phyloP scores from a whole-genome alignment of 2,329 filamentous ascomycete species.

The Parascedosporium putredinis region DNA sequence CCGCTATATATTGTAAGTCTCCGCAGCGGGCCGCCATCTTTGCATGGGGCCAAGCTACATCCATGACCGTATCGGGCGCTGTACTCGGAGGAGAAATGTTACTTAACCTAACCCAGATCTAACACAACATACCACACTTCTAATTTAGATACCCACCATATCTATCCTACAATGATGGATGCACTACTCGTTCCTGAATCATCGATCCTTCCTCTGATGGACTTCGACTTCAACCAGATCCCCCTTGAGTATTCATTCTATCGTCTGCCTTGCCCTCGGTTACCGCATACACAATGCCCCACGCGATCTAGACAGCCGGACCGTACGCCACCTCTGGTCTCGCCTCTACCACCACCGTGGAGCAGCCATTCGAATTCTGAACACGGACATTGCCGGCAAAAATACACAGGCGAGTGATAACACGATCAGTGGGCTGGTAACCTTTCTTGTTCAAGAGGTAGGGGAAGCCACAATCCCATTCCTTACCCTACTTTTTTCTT shows the following conservation, averaged over 20 bases:
- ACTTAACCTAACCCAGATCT: no score
- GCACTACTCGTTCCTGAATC: slow-evolving; percentile 15
- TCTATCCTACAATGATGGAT: slow-evolving; percentile 18
- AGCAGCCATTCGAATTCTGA: slow-evolving; percentile 11
- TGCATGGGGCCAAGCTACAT: no score
- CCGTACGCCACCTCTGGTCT: slow-evolving; percentile 6
- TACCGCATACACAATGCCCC: slow-evolving; percentile 11
- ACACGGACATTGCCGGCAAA: slow-evolving; percentile 10
- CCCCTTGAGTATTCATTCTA: slow-evolving; percentile 8
- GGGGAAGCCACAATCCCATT: neutral
- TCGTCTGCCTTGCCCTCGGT: slow-evolving; percentile 10
- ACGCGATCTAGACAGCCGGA: slow-evolving; percentile 6
- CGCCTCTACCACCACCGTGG: slow-evolving; percentile 11
- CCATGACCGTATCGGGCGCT: neutral
- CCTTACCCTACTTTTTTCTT: no score
- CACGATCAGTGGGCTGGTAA: slow-evolving; percentile 10
- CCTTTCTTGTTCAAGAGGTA: slow-evolving; percentile 11
- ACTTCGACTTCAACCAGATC: slow-evolving; percentile 6
- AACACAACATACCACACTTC: no score
- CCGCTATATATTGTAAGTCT: slow-evolving; percentile 11
- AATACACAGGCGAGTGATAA: slow-evolving; percentile 8
- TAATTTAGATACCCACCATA: slow-evolving; percentile 12
- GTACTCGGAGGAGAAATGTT: no score
- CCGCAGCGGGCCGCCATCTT: neutral
- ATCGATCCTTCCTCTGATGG: neutral